Evolutionary conservation across 305 asterid species (phyloP).

Genomic region (Coffea humblotiana): DNA sequence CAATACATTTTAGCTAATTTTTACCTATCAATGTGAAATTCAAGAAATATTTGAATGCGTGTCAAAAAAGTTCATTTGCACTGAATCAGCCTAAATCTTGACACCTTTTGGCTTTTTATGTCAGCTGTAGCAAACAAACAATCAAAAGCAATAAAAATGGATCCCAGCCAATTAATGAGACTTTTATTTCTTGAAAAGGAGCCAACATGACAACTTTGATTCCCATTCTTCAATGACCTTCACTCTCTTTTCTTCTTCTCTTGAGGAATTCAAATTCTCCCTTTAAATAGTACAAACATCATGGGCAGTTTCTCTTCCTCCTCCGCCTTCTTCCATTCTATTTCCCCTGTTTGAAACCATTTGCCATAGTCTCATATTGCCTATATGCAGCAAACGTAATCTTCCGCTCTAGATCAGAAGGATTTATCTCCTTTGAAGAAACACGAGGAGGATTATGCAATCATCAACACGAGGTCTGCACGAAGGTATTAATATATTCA

Average conservation of each 20-base stretch:
- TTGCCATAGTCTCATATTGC: not conserved
- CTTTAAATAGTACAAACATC: not conserved
- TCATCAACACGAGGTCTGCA: not conserved
- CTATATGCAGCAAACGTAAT: no score
- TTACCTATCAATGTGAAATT: no score
- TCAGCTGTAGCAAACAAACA: constrained; percentile 6
- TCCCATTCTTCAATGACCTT: not conserved
- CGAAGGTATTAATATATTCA: no score
- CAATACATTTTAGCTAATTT: no score
- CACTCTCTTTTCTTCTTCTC: not conserved
- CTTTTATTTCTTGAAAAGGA: not conserved
- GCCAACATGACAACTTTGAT: not conserved
- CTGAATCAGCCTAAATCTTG: not conserved
- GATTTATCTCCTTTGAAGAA: not conserved
- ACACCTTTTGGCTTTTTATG: not conserved
- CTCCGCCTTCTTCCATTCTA: not conserved
- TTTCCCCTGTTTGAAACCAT: not conserved
- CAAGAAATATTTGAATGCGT: no score
- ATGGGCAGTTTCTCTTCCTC: not conserved
- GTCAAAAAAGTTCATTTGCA: not conserved
- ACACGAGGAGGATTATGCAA: not conserved
- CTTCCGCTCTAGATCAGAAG: not conserved
- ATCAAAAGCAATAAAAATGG: not conserved
- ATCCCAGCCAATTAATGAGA: constrained; percentile 2
- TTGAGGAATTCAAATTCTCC: not conserved